Evolutionary conservation across 2,329 filamentous ascomycete genomes (phyloP).

Genomic region (Trichoderma aggressivum): DNA sequence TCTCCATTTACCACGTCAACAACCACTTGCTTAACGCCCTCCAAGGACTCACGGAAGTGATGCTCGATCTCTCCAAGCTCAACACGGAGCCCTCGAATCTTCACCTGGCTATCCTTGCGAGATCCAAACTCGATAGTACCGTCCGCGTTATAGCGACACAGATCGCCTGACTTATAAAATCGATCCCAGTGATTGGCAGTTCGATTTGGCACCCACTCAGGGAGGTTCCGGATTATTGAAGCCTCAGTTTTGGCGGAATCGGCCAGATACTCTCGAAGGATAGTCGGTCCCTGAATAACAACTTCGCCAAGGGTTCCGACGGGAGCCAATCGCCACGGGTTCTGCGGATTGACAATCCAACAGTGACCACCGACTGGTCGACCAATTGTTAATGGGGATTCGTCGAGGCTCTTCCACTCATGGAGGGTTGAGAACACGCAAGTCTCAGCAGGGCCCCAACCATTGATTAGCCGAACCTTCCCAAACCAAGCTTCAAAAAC

Average conservation of each 20-base stretch:
- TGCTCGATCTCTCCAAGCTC: slow-evolving; percentile 24
- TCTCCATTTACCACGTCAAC: slow-evolving; percentile 16
- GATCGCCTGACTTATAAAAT: slow-evolving; percentile 23
- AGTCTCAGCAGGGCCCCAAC: slow-evolving; percentile 23
- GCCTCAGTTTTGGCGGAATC: slow-evolving; percentile 19
- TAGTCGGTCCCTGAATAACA: slow-evolving; percentile 30
- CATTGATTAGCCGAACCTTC: slow-evolving; percentile 20
- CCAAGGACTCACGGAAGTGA: slow-evolving; percentile 7
- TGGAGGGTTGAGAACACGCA: slow-evolving; percentile 19
- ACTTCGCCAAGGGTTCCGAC: slow-evolving; percentile 19
- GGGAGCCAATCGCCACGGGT: slow-evolving; percentile 15
- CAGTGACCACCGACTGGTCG: slow-evolving; percentile 13
- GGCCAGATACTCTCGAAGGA: slow-evolving; percentile 44
- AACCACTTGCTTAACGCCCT: slow-evolving; percentile 9
- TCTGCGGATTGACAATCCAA: slow-evolving; percentile 16
- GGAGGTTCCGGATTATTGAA: neutral
- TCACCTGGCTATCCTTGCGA: slow-evolving; percentile 26
- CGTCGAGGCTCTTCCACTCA: slow-evolving; percentile 11
- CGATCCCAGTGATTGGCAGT: neutral
- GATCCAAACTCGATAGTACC: slow-evolving; percentile 23
- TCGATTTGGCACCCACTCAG: slow-evolving; percentile 6
- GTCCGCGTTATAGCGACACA: slow-evolving; percentile 20
- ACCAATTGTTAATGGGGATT: slow-evolving; percentile 15
- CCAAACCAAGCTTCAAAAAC: slow-evolving; percentile 21
- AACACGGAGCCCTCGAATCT: slow-evolving; percentile 24